Conservation (phyloP, 192 early-diverging fungal species). For the Dispira parvispora region DNA sequence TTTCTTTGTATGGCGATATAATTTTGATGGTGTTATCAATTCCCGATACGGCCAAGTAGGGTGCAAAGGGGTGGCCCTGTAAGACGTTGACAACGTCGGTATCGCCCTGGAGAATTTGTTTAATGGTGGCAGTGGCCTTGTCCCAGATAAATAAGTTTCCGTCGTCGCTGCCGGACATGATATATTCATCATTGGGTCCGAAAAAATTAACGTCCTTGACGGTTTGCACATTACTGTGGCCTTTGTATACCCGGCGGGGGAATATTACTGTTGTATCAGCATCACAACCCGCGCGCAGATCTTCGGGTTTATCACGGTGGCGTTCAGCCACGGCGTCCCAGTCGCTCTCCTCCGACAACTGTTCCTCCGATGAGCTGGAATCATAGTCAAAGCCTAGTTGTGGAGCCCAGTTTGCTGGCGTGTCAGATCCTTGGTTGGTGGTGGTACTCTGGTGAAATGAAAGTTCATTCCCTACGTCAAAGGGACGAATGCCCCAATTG, state of each 20-base stretch:
- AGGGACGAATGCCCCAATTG: too few species aligned
- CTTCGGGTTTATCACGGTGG: too few species aligned
- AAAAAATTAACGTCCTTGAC: conserved; percentile 62
- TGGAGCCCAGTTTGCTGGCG: too few species aligned
- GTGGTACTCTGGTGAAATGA: too few species aligned
- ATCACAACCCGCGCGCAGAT: neutral
- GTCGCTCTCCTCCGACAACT: too few species aligned
- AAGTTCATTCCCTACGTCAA: too few species aligned
- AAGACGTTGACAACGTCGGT: conserved; percentile 36
- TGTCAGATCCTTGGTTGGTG: too few species aligned
- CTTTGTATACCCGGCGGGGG: conserved; percentile 17
- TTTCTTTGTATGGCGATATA: too few species aligned
- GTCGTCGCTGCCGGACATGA: conserved; percentile 67
- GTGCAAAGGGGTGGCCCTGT: conserved; percentile 37
- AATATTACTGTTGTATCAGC: conserved; percentile 9
- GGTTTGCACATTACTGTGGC: conserved; percentile 30
- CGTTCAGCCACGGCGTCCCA: too few species aligned
- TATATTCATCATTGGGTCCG: conserved; percentile 41
- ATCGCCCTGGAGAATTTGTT: conserved; percentile 52
- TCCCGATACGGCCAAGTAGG: conserved; percentile 45
- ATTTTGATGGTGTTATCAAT: conserved; percentile 54
- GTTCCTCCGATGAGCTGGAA: too few species aligned
- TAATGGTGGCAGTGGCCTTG: conserved; percentile 32
- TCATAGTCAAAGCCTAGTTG: too few species aligned
- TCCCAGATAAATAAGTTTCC: conserved; percentile 53